Conservation (phyloP, 148 eudicot species). For the Amaranthus cruentus region DNA sequence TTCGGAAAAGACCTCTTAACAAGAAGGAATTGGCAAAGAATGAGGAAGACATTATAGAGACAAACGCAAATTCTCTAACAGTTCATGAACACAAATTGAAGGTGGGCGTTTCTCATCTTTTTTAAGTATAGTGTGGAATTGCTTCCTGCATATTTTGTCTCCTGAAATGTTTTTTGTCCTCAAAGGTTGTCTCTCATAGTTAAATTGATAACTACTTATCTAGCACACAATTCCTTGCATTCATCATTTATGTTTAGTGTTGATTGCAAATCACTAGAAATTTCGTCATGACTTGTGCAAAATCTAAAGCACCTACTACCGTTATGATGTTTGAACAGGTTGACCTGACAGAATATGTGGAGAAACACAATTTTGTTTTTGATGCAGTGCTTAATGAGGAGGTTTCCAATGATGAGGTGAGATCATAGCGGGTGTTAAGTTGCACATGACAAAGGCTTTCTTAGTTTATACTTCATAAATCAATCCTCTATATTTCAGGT, state of each 20-base stretch:
- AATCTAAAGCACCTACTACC: neutral
- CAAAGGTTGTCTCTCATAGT: no score
- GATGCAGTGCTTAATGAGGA: conserved; percentile 97
- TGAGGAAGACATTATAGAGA: conserved; percentile 89
- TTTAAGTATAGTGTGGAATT: neutral
- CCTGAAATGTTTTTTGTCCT: neutral
- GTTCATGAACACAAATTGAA: conserved; percentile 95
- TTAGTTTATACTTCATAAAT: neutral
- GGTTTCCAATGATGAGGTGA: conserved; percentile 98
- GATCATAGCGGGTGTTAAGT: neutral
- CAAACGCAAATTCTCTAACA: conserved; percentile 55
- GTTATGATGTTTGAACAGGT: conserved; percentile 50
- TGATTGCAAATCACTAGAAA: neutral
- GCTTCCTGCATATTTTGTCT: neutral
- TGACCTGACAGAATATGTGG: conserved; percentile 90
- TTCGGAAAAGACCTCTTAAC: conserved; percentile 91
- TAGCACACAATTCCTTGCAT: neutral
- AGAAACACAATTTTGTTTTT: conserved; percentile 94
- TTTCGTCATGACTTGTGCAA: neutral
- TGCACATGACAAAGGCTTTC: conserved; percentile 4
- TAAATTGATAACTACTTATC: no score
- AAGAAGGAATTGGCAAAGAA: conserved; percentile 87
- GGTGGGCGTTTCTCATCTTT: conserved; percentile 32
- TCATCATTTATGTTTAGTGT: neutral
- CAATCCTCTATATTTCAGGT: conserved; percentile 43